These are phyloP conservation scores for Fusarium sp. DNA, from an alignment of 2,329 filamentous ascomycete species.

Conservation along the genomic window DNA sequence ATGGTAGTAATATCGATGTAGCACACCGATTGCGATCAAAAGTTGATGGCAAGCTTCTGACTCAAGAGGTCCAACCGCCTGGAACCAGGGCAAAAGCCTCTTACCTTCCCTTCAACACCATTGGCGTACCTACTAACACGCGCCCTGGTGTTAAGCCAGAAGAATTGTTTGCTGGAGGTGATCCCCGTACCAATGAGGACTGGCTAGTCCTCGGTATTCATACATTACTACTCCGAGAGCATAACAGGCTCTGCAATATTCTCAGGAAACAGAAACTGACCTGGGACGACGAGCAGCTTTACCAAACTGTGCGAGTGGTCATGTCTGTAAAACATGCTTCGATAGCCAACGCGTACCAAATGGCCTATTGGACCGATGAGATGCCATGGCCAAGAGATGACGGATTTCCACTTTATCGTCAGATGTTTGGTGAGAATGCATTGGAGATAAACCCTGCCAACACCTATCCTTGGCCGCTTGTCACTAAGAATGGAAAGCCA, in stretches of 20 bases:
- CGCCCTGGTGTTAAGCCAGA: neutral
- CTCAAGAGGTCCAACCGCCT: neutral
- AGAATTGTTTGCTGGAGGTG: rapidly evolving
- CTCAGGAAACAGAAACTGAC: neutral
- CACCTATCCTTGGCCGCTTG: neutral
- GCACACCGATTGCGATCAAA: neutral
- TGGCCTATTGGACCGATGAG: neutral
- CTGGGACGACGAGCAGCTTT: neutral
- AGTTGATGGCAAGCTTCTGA: neutral
- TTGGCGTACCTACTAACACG: neutral
- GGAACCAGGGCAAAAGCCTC: neutral
- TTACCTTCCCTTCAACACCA: neutral
- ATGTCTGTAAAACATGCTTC: neutral
- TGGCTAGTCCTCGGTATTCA: neutral
- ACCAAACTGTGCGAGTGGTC: neutral
- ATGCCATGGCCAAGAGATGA: neutral
- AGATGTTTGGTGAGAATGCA: neutral
- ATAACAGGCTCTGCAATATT: neutral
- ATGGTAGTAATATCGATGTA: neutral
- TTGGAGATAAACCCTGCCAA: neutral
- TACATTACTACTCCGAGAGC: neutral
- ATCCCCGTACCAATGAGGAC: neutral
- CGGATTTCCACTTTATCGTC: neutral
- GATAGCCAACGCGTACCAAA: neutral
- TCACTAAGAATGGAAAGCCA: neutral